Base-by-base conservation (phyloP, 2,329 filamentous ascomycete genomes). In the Rutstroemia sp. region DNA sequence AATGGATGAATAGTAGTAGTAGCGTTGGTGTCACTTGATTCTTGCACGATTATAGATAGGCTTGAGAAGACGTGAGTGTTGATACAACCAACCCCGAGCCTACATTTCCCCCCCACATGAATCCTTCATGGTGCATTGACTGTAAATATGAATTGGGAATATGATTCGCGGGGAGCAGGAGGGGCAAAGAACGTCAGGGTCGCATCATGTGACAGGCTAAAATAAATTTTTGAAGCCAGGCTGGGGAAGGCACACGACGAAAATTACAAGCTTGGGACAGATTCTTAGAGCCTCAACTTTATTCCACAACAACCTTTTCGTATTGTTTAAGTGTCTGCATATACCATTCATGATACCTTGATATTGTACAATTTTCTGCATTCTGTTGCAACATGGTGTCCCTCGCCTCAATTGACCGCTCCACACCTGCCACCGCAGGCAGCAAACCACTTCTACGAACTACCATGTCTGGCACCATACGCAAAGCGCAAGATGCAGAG, bases 401-500 rank as follows among this genome's bases (percentile, higher is more conserved):
- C 23, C 30, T 56, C 39, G 17, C 48, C 17, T 51, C 47, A n/a
- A 40, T 46, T 10, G 51, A 51, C 42, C 53, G 38, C 19, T 42
- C 53, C 34, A 44, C 25, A 19, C 25, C 46, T 51, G 23, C 12
- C 47, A n/a, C 38, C 6, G 7, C 46, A 19, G 53, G 38, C 34
- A 64, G 36, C 51, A 69, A 68, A 61, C 64, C 65, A 23, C 62
- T 69, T 42, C 61, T 68, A 12, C 64, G 64, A 56, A 40, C 63
- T 17, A 67, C 61, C n/a, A 57, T 63, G 27, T 63, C 64, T 42
- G 63, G 65, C 25, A 66, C 60, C 12, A 58, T 64, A 36, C 61
- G 67, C 27, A 68, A 68, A 54, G 48, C 55, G 30, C 62, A 64
- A 27, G 66, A 68, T 51, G 62, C 63, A 48, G 65, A 57, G 19